phyloP scores from a whole-genome alignment of 1,284 basidiomycete species.

The Ceratobasidium sp. region DNA sequence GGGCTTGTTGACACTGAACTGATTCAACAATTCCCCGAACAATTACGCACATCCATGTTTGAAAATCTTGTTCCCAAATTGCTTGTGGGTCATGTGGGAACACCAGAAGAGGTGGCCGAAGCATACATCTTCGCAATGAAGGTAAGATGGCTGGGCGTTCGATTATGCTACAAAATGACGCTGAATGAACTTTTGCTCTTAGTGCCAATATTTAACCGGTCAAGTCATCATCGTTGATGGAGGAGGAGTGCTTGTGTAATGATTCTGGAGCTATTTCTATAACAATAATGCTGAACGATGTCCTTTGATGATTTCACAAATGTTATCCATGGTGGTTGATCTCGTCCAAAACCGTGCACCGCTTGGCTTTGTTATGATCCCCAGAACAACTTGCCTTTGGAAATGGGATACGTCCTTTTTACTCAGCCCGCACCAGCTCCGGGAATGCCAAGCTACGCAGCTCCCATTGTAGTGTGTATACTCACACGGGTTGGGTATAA shows the following conservation, averaged over 20 bases:
- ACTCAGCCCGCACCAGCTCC: no score
- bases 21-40: not conserved
- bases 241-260: constrained; percentile 10
- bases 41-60: not conserved
- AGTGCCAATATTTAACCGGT: constrained; percentile 16
- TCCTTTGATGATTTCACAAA: no score
- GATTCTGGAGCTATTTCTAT: no score
- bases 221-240: constrained; percentile 17
- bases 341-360: no score
- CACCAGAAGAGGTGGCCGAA: constrained; percentile 42
- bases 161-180: not conserved
- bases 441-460: no score
- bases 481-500: no score
- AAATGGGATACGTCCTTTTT: no score
- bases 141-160: not conserved
- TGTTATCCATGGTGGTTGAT: no score
- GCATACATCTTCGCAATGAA: constrained; percentile 44
- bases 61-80: not conserved
- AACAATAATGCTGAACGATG: no score
- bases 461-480: no score
- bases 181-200: not conserved
- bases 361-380: no score
- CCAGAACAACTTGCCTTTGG: no score
- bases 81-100: constrained; percentile 16
- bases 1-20: constrained; percentile 33